Conservation (phyloP, 2,329 filamentous ascomycete genomes). For the Metarhizium anisopliae region DNA sequence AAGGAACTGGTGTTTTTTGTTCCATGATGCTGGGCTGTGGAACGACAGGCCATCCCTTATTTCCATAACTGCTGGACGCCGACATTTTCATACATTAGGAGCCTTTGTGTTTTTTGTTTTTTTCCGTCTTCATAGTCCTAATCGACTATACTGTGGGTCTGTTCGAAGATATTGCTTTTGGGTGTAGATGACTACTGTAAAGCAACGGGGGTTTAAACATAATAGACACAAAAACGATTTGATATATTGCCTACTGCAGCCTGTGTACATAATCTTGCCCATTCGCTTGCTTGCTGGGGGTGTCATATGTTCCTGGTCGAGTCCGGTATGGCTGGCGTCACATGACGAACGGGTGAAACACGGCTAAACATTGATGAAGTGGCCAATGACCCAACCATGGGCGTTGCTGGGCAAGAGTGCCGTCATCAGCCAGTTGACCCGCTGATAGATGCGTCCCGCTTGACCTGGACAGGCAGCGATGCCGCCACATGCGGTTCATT, state of each 20-base stretch:
- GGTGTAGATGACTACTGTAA: slow-evolving; percentile 1
- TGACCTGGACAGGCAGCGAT: background rate
- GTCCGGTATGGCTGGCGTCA: slow-evolving; percentile 14
- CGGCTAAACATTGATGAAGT: slow-evolving; percentile 14
- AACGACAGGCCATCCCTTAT: background rate
- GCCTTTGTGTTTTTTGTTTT: background rate
- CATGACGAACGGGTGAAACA: slow-evolving; percentile 20
- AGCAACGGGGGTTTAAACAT: background rate
- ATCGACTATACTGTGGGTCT: background rate
- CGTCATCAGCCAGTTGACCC: background rate
- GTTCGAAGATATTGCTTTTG: slow-evolving; percentile 3
- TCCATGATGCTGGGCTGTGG: background rate
- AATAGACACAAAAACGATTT: background rate
- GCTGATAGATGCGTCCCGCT: background rate
- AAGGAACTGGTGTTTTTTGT: background rate
- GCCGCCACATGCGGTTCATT: background rate
- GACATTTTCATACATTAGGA: background rate
- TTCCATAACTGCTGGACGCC: background rate
- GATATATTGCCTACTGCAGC: background rate
- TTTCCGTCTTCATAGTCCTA: background rate
- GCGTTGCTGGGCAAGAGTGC: background rate
- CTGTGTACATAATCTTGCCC: background rate
- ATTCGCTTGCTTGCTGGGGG: no score
- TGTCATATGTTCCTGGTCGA: no score
- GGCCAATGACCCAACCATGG: background rate